Base-by-base conservation (phyloP, 2,329 filamentous ascomycete genomes). In the Helminthosporium solani region DNA sequence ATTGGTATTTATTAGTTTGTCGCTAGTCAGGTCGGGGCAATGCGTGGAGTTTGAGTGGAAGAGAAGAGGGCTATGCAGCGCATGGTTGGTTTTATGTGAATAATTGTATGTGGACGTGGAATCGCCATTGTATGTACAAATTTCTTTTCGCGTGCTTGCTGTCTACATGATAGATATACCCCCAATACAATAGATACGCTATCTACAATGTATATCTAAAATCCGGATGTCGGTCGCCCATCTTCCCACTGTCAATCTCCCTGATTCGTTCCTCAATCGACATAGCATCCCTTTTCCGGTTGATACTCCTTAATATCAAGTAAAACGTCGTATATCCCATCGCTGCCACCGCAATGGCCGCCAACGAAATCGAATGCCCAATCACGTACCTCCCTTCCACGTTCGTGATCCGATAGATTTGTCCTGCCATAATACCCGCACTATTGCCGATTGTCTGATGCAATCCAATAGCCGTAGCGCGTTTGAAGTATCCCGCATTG, bases 351-450 rank as follows among this genome's bases (percentile, higher is more conserved):
- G 42, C 31, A 23, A 54, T 50, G 8, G 49, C 38, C 5, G 53
- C 55, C 75, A 70, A 75, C 7, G 44, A 51, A 11, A 53, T 42
- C 0, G 39, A 37, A 31, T 54, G 44, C 9, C 50, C 50, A 33
- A 50, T 52, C 2, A 56, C 46, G 45, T 53, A 52, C 2, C 53
- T 42, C 11, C 47, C 47, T 11, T 52, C 46, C 16, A 28, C 27
- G 20, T 46, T 45, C 4, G 33, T 50, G 20, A 56, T 49, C 8
- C 51, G 53, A 20, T 54, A 56, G 15, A 58, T 53, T 28, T 58
- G 51, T 6, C 51, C 78, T n/a, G 79, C 77, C 3, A 81, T 67
- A 33, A 82, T 78, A 7, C 78, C 78, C 6, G 78, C 79, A 2
- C 75, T 65, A 2, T 76, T 81, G 2, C 78, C 79, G 2, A 82